These are phyloP conservation scores for Candida corydali DNA, from an alignment of 805 yeast species.

Conservation along the genomic window DNA sequence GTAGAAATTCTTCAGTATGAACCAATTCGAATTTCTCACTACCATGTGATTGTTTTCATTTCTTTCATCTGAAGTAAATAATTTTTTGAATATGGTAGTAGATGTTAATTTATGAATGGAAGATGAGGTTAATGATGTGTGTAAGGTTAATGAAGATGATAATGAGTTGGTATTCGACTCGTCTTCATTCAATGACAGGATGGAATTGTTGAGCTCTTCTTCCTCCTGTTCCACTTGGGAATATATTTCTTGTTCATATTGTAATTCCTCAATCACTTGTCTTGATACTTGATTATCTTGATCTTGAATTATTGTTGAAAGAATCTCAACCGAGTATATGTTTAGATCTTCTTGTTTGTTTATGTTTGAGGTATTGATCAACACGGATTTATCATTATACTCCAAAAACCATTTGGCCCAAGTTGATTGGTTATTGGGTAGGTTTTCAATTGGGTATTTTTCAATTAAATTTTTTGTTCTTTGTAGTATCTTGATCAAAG, in stretches of 20 bases:
- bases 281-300: conserved; percentile 32
- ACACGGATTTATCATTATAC: conserved; percentile 29
- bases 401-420: conserved; percentile 32
- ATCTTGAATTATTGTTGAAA: conserved; percentile 12
- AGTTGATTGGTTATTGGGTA: conserved; percentile 18
- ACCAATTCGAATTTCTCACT: conserved; percentile 1
- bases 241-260: conserved; percentile 18
- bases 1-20: conserved; percentile 18
- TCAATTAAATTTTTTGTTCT: conserved; percentile 23
- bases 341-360: conserved; percentile 8
- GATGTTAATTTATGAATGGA: conserved; percentile 27
- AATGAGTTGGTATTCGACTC: conserved; percentile 8
- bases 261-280: conserved; percentile 23
- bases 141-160: conserved; percentile 31
- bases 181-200: conserved; percentile 11
- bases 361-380: conserved; percentile 28
- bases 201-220: conserved; percentile 14
- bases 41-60: conserved; percentile 6
- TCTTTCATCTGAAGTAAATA: conserved; percentile 15
- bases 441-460: conserved; percentile 17
- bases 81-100: conserved; percentile 25
- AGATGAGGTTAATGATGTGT: conserved; percentile 20
- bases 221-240: conserved; percentile 19
- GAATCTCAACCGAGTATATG: neutral
- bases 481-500: conserved; percentile 23